Evolutionary conservation across 371 early-diverging fungal genomes (phyloP), one percentile per base, ranked within the genome.

Genomic region (Mucor plumbeus): DNA sequence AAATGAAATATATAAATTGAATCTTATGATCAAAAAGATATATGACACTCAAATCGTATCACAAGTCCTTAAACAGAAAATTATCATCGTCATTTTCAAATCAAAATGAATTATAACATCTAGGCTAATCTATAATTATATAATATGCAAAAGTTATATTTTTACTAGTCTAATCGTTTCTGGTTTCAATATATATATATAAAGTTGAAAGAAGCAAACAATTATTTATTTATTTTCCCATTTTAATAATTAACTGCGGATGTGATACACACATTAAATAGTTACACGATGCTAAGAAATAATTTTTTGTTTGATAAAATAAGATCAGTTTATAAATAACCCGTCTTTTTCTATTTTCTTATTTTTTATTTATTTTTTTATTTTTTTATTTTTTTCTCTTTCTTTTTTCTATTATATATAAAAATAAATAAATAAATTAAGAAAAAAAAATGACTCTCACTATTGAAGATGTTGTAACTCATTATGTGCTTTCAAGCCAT

Each of bases 401-500:
- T 65, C 33, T 60, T 63, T 57, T 35, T 14, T 43, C 40, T 59
- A n/a, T 33, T 31, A 62, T 13, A 19, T 21, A 66, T 41, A 65
- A 38, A 58, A 21, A 21, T 33, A 36, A 26, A 26, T 26, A 39
- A n/a, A n/a, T n/a, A n/a, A n/a, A n/a, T n/a, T n/a, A n/a, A n/a
- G n/a, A n/a, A n/a, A 58, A 33, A 26, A 66, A 54, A 59, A 68
- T 77, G 75, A 59, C 59, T 39, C 59, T 65, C 19, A 68, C 65
- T n/a, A 63, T 72, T 17, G 74, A 77, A 2, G 71, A 77, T 26
- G 44, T 71, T 31, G 76, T 81, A 7, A 75, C 72, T 17, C 75
- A 79, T 40, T 81, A 75, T 56, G 61, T 74, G 6, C 64, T 81
- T 1, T 69, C 77, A 8, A 70, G 68, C 17, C 73, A 80, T 57